phyloP scores from a whole-genome alignment of 2,329 filamentous ascomycete species.

The Diatrype stigma region DNA sequence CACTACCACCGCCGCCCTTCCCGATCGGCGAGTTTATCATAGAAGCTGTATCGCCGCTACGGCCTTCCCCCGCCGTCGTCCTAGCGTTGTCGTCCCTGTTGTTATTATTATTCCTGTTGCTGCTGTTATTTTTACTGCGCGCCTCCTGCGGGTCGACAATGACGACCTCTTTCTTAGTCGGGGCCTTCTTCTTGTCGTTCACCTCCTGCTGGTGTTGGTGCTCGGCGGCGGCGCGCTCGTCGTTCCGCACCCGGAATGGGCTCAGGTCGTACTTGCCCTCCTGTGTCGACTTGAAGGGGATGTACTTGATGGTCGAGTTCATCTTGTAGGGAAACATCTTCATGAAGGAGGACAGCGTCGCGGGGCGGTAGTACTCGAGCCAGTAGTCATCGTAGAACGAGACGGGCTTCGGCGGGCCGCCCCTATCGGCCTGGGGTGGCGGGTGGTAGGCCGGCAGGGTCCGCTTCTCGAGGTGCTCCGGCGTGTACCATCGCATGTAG shows the following conservation, averaged over 20 bases:
- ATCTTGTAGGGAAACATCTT: slow-evolving; percentile 93
- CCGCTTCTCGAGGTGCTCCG: slow-evolving; percentile 63
- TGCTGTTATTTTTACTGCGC: slow-evolving; percentile 9
- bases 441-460: slow-evolving; percentile 47
- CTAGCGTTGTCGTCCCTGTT: not conserved
- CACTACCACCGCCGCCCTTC: slow-evolving; percentile 23
- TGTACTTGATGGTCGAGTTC: slow-evolving; percentile 82
- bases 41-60: not conserved
- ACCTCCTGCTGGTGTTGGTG: slow-evolving; percentile 41
- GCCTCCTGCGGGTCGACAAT: slow-evolving; percentile 58
- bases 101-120: slow-evolving; percentile 6
- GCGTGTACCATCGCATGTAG: slow-evolving; percentile 89
- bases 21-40: slow-evolving; percentile 21
- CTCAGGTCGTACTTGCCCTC: slow-evolving; percentile 78
- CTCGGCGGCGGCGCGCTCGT: slow-evolving; percentile 31
- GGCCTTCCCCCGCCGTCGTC: no score
- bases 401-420: slow-evolving; percentile 40
- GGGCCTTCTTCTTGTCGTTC: slow-evolving; percentile 54
- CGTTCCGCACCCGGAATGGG: slow-evolving; percentile 77
- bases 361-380: slow-evolving; percentile 92
- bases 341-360: slow-evolving; percentile 79
- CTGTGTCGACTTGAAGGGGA: slow-evolving; percentile 68
- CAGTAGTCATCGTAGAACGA: slow-evolving; percentile 87
- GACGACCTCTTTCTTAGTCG: slow-evolving; percentile 61
- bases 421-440: slow-evolving; percentile 33